phyloP scores from a whole-genome alignment of 441 rosid genomes.

The Mallotus japonicus region DNA sequence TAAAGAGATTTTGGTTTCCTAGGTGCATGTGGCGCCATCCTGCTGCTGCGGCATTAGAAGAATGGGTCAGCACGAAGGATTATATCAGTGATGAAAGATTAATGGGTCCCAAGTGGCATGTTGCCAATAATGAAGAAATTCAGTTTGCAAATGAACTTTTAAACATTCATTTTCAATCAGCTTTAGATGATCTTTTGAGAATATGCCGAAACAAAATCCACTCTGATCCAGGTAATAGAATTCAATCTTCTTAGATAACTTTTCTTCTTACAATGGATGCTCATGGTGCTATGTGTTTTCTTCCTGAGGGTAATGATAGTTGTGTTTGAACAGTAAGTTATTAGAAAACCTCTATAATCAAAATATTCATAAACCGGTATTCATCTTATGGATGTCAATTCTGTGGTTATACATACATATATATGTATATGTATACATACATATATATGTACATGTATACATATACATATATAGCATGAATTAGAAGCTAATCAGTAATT shows the following conservation, averaged over 20 bases:
- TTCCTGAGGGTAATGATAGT: constrained; percentile 2
- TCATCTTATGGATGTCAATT: constrained; percentile 1
- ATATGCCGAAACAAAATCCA: constrained; percentile 81
- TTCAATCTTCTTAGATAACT: constrained; percentile 3
- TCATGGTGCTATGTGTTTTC: constrained; percentile 1
- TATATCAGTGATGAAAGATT: constrained; percentile 49
- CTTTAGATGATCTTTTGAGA: constrained; percentile 80
- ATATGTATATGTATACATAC: no score
- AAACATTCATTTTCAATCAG: constrained; percentile 84
- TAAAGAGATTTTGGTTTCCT: constrained; percentile 28
- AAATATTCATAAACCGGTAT: background rate
- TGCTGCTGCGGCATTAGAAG: constrained; percentile 76
- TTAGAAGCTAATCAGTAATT: background rate
- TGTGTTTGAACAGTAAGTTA: no score
- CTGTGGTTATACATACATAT: background rate
- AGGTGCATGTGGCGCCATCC: constrained; percentile 86
- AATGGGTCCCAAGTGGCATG: constrained; percentile 80
- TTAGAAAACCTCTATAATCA: constrained; percentile 13
- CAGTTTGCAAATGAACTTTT: constrained; percentile 96
- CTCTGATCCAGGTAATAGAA: constrained; percentile 72
- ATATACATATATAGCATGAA: background rate
- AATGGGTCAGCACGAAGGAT: constrained; percentile 95
- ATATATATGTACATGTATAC: no score
- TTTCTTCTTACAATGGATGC: constrained; percentile 7
- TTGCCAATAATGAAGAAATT: constrained; percentile 81